Conservation (phyloP, 768 basidiomycete species). For the Mrakia blollopis region DNA sequence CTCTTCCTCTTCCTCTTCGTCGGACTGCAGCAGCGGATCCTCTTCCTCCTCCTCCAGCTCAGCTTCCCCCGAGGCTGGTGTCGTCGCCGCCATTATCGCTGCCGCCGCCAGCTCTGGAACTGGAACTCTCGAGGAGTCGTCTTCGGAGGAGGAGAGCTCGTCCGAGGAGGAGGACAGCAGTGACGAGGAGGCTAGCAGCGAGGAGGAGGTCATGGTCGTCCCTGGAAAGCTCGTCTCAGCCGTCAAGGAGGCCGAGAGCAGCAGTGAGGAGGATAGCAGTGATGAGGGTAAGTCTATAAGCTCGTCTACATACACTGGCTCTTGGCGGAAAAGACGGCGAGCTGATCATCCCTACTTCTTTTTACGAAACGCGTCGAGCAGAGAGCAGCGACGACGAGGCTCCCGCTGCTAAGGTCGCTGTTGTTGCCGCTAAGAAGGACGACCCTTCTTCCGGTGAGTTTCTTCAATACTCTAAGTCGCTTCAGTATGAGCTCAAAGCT, state of each 20-base stretch:
- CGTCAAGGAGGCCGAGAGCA: slow-evolving; percentile 13
- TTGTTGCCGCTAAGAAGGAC: slow-evolving; percentile 14
- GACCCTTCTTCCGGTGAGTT: slow-evolving; percentile 6
- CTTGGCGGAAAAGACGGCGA: not conserved
- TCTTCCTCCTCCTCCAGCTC: slow-evolving; percentile 37
- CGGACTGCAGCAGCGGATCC: slow-evolving; percentile 30
- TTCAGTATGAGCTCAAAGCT: not conserved
- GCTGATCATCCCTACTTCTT: not conserved
- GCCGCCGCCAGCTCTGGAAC: not conserved
- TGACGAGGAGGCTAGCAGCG: slow-evolving; percentile 11
- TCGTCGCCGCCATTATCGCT: not conserved
- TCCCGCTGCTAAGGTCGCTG: not conserved
- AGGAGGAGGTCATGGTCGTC: slow-evolving; percentile 11
- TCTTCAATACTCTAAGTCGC: not conserved
- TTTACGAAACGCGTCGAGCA: not conserved
- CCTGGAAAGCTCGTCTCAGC: slow-evolving; percentile 1
- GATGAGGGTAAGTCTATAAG: not conserved
- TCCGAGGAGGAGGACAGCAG: slow-evolving; percentile 2
- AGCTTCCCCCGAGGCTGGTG: slow-evolving; percentile 29
- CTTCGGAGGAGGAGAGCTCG: no score
- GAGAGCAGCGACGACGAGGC: slow-evolving; percentile 11
- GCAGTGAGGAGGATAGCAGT: slow-evolving; percentile 12
- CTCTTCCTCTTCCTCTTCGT: slow-evolving; percentile 23
- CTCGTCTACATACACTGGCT: no score
- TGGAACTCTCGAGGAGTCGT: not conserved